Base-by-base conservation (phyloP, 495 filamentous ascomycete species). In the Friedmanniomyces simplex region DNA sequence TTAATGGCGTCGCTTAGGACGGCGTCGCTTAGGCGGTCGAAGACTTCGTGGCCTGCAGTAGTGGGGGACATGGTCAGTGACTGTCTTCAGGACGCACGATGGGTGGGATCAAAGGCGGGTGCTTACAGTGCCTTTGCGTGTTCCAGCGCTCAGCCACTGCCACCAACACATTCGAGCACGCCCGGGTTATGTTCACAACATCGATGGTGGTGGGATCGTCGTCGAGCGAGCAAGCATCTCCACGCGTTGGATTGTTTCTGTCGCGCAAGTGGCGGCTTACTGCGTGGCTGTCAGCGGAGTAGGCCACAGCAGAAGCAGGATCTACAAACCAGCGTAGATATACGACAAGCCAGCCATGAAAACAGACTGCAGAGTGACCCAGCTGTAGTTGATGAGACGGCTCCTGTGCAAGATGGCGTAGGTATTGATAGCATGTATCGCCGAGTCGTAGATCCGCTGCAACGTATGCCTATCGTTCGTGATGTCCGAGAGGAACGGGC, bases 311-410 rank as follows among this genome's bases (percentile, higher is more conserved):
- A 10, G 28, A 32, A 32, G 28, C 28, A 52, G 11, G 21, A 26
- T 12, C 20, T 8, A 49, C 49, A 20, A 25, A 41, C 32, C 37
- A 41, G 58, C 39, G 21, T 49, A 60, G 42, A 60, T 47, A 21
- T 50, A 60, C 1, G 39, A 49, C 42, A 60, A 43, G 12, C 58
- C 58, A 20, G 58, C 58, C 52, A 60, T 26, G 45, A 60, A 60
- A 2, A 60, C 46, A 8, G 58, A 55, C 21, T 60, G 58, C 18
- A 60, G 52, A 0, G 58, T 60, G 6, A 60, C 26, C 58, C 58
- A 60, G 37, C 37, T 55, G 34, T 60, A 60, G 41, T 60, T 60
- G 52, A 60, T 60, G 25, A 34, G 22, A 10, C 58, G 58, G 25
- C 13, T 39, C 12, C 43, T 37, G 28, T 55, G 58, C 4, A 60